Evolutionary conservation across 495 filamentous ascomycete genomes (phyloP), one percentile per base, ranked within the genome.

Genomic region (Pyrenopolyporus hunteri): DNA sequence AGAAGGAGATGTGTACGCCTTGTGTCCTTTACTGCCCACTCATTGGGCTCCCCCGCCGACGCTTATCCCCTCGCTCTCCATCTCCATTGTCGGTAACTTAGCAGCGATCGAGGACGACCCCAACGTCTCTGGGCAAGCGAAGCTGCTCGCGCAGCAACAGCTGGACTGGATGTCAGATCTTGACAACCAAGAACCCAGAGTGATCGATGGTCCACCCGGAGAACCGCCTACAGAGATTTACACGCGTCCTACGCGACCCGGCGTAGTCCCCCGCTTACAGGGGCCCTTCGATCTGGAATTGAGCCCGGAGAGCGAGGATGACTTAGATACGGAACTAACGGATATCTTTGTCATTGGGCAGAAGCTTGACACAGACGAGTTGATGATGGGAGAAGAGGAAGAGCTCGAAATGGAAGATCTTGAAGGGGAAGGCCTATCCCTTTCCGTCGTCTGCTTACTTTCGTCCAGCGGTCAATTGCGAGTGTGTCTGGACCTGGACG

Each of bases 1-100:
- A 28, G 88, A 89, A 20, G 92, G 92, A 3, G 92, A 95, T 64
- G 82, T 96, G 6, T 96, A 97, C 63, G 90, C 91, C 6, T 75
- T 97, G n/a, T 96, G 92, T 70, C 92, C 92, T 7, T 80, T 96
- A 3, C 74, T 97, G 22, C 92, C 92, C 3, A 82, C 82, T 10
- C 91, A 85, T 64, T 97, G 91, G 91, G 80, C 88, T 44, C 87
- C 89, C n/a, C 84, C 89, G 11, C 81, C 87, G 1, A 86, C 86
- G 0, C 79, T 89, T 9, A 83, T 95, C 22, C 87, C 92, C 2
- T 89, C 89, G 0, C 78, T 96, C 25, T 90, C 90, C 11, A 82
- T 90, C 10, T 84, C 85, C 10, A 87, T 92, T 49, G 81, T 90
- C 13, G 81, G 84, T 11, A 89, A 89, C 57, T 66, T 85, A 1